Percentiles rank a stretch among this genome's conserved stretches.
phyloP scores from a whole-genome alignment of 495 filamentous ascomycete genomes.

The Aspergillus ellipticus region DNA sequence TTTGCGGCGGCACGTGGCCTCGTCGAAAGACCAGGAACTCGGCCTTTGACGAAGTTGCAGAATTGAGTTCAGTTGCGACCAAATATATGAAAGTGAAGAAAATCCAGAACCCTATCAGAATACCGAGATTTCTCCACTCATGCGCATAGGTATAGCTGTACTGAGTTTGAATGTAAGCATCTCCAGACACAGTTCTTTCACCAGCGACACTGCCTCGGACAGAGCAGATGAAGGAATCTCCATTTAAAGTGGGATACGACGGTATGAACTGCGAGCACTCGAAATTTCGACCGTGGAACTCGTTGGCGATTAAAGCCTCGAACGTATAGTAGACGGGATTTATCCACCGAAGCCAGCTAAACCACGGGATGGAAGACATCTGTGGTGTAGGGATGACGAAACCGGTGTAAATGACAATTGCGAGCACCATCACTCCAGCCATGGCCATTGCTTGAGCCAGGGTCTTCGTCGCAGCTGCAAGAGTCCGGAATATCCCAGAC shows the following conservation, averaged over 20 bases:
- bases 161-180: constrained; percentile 49
- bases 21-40: constrained; percentile 43
- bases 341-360: constrained; percentile 47
- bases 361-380: constrained; percentile 46
- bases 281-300: constrained; percentile 56
- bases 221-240: constrained; percentile 45
- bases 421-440: constrained; percentile 44
- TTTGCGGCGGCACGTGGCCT: constrained; percentile 34
- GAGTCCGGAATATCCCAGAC: constrained; percentile 46
- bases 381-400: constrained; percentile 44
- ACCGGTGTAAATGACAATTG: constrained; percentile 46
- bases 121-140: constrained; percentile 64
- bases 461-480: constrained; percentile 45
- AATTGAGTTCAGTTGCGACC: constrained; percentile 43
- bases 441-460: constrained; percentile 49
- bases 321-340: constrained; percentile 46
- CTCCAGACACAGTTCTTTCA: constrained; percentile 48
- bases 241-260: constrained; percentile 46
- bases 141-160: constrained; percentile 56
- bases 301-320: constrained; percentile 45
- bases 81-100: constrained; percentile 56
- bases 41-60: constrained; percentile 38
- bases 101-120: constrained; percentile 60
- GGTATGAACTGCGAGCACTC: constrained; percentile 50
- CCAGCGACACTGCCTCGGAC: constrained; percentile 54